Base-by-base conservation (phyloP, 1,139 yeast species). In the Suhomyces taliae region DNA sequence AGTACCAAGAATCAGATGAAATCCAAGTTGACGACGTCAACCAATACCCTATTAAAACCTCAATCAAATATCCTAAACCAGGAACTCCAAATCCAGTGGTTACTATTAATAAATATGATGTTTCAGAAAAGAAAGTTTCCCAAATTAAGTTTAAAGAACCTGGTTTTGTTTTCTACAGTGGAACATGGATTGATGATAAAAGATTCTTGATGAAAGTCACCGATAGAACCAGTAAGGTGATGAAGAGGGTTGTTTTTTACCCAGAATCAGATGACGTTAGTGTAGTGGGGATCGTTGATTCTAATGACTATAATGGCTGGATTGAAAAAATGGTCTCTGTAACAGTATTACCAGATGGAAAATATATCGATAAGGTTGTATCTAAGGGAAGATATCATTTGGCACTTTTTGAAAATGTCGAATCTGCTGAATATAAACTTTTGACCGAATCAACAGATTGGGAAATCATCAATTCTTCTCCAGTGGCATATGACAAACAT, bases 31-130 rank as follows among this genome's bases (percentile, higher is more conserved):
- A 57, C 12, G 60, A 57, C 11, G 62, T 66, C 8, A 72, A 75
- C 43, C 81, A 81, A 40, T 87, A 86, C 56, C 95, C 95, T 0
- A 65, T 70, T 4, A 61, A 57, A 34, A 60, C 67, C 2, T 46
- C 58, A 8, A 66, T 91, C 51, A 87, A 86, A 60, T 95, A 93
- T 64, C 98, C 99, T 4, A 90, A 89, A 62, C 95, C 97, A 0
- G 99, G 98, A 0, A 78, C 79, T 15, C 58, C 74, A 1, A 87
- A 87, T 59, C 98, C 99, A 0, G 59, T 65, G 15, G 76, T 87
- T 2, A 65, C 65, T 1, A 40, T 91, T 19, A 63, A 69, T 53
- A 66, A 75, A 40, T 81, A 78, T 55, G 67, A 78, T 38, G 35
- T 83, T 1, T 50, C 60, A 2, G 54, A 62, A 1, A 56, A 59